Evolutionary conservation across 202 grass and related monocot genomes (phyloP), one percentile per base, ranked within the genome.

Genomic region (Musa balbisiana): DNA sequence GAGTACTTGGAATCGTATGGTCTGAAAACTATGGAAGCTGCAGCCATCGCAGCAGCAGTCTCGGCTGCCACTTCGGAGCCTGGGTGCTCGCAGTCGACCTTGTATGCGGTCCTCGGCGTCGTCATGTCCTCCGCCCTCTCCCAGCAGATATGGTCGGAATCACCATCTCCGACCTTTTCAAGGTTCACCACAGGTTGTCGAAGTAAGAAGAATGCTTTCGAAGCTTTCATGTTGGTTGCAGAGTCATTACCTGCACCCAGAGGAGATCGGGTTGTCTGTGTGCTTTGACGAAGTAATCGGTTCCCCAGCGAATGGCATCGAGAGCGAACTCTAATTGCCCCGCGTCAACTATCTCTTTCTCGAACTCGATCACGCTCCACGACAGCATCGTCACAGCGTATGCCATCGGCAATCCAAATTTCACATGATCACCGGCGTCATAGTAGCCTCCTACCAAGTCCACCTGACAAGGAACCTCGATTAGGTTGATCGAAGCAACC

Each of bases 111-210:
- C 50, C 91, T 73, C 15, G 88, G 88, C 22, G 94, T 98, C 1
- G 86, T 58, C 94, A 98, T 98, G 82, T 88, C 91, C 84, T 98
- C 95, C 5, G 91, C 83, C 71, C 95, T 87, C 85, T 92, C 81
- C 95, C 95, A 98, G 83, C 95, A 98, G n/a, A 92, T 73, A 79
- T 98, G 95, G 60, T 98, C 95, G 17, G 86, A 88, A n/a, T 98
- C 91, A 1, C 95, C 95, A 76, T 98, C 87, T 0, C 95, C 95
- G 69, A 98, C 95, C 94, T 97, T 73, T 62, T 43, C 33, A 43
- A 43, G 33, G 33, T 5, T 43, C 33, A 43, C 4, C 33, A 43
- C 33, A 43, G 29, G 29, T 33, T 33, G 29, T 33, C 29, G 29
- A 33, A 33, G 33, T 43, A 43, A 43, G 33, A 43, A 43, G 33